These are phyloP conservation scores for Solanum paucissectum DNA, from an alignment of 257 asterid species.

Conservation along the genomic window DNA sequence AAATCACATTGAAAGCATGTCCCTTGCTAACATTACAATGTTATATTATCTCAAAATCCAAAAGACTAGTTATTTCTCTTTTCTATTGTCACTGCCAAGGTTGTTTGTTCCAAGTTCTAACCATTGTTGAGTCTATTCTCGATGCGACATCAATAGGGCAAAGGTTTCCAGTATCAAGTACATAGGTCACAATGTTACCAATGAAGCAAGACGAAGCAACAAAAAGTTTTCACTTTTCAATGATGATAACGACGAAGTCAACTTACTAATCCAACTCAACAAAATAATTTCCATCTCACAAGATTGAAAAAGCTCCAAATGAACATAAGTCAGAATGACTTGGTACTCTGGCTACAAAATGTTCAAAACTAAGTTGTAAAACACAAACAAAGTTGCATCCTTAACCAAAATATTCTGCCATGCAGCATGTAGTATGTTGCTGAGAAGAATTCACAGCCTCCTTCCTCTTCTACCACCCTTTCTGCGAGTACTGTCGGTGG, in stretches of 20 bases:
- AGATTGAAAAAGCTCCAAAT: not conserved
- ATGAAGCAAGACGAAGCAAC: not conserved
- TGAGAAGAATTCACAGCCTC: slow-evolving; percentile 30
- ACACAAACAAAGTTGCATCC: slow-evolving; percentile 3
- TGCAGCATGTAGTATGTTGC: not conserved
- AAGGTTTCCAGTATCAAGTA: not conserved
- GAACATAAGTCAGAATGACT: not conserved
- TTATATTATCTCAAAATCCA: too few relatives aligned
- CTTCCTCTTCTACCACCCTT: slow-evolving; percentile 77
- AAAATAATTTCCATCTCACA: not conserved
- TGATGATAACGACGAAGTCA: not conserved
- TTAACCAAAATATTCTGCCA: not conserved
- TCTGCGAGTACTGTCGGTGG: slow-evolving; percentile 62
- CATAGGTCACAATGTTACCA: not conserved
- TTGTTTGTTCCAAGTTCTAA: too few relatives aligned
- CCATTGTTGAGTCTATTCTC: too few relatives aligned
- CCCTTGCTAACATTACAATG: too few relatives aligned
- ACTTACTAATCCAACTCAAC: not conserved
- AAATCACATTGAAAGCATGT: too few relatives aligned
- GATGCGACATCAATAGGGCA: too few relatives aligned
- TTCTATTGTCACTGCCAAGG: too few relatives aligned
- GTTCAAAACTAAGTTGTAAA: not conserved
- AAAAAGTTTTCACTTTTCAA: not conserved
- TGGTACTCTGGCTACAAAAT: not conserved
- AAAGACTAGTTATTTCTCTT: too few relatives aligned